phyloP scores from a whole-genome alignment of 2,329 filamentous ascomycete species.

The Penicillium sp. region DNA sequence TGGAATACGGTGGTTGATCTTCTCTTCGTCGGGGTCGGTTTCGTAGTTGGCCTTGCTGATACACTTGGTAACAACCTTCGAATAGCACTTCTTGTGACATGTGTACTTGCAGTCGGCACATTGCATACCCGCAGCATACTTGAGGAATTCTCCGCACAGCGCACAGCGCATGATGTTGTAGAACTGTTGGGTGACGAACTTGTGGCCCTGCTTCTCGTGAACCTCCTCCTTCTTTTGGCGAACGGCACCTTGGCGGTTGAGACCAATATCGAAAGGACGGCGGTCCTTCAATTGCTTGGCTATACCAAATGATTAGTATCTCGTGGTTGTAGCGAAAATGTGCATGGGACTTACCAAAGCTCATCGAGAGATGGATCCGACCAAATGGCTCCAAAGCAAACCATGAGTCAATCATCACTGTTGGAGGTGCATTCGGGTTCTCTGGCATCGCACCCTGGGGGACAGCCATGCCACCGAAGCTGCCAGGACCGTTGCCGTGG shows the following conservation, averaged over 20 bases:
- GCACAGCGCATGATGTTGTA: constrained; percentile 99
- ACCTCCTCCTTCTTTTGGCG: constrained; percentile 98
- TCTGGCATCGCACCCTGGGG: constrained; percentile 29
- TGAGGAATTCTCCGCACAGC: constrained; percentile 95
- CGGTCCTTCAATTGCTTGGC: constrained; percentile 86
- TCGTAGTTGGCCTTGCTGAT: constrained; percentile 99
- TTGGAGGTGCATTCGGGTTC: constrained; percentile 35
- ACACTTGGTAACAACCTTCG: constrained; percentile 97
- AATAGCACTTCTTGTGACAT: constrained; percentile 96
- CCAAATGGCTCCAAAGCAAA: constrained; percentile 95
- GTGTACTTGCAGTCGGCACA: constrained; percentile 99
- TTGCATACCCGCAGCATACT: constrained; percentile 98
- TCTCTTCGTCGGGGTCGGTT: constrained; percentile 97
- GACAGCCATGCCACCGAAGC: constrained; percentile 28
- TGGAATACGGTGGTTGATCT: constrained; percentile 98
- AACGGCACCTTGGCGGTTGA: constrained; percentile 93
- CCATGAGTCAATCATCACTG: constrained; percentile 78
- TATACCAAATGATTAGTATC: constrained; percentile 34
- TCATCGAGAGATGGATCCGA: constrained; percentile 86
- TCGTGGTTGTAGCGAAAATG: background rate
- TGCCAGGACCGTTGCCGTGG: constrained; percentile 30
- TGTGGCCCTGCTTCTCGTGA: constrained; percentile 98
- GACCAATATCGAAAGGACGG: constrained; percentile 81
- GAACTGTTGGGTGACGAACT: constrained; percentile 97
- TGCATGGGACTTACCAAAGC: constrained; percentile 64